Conservation (phyloP, 768 basidiomycete genomes). For the Termitomyces sp. region DNA sequence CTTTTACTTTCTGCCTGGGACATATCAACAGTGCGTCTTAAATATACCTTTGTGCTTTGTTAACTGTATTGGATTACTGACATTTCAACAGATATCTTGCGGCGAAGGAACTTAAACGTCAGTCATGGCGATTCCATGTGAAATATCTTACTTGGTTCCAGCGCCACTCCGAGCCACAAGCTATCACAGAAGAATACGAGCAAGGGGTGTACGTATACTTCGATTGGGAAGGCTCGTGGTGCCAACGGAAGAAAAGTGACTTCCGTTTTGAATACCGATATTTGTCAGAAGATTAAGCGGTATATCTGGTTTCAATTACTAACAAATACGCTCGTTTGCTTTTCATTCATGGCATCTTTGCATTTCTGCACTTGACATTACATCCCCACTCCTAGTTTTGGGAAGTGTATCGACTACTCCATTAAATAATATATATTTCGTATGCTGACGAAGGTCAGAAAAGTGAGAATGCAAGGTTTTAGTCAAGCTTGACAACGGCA, state of each 20-base stretch:
- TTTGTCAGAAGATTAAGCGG: constrained; percentile 78
- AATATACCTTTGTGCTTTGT: neutral
- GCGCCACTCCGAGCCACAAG: constrained; percentile 94
- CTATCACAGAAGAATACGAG: constrained; percentile 99
- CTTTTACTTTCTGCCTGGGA: constrained; percentile 96
- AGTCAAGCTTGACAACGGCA: constrained; percentile 83
- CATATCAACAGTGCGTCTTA: constrained; percentile 86
- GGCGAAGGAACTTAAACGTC: constrained; percentile 93
- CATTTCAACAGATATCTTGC: constrained; percentile 69
- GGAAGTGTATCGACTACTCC: constrained; percentile 16
- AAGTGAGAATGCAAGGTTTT: constrained; percentile 22
- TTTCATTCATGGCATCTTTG: constrained; percentile 5
- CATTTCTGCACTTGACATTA: constrained; percentile 8
- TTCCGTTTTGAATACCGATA: constrained; percentile 97
- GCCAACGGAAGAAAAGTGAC: constrained; percentile 95
- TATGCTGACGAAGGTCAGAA: constrained; percentile 3
- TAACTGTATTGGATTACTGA: neutral
- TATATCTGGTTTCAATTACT: neutral
- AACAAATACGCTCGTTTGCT: neutral
- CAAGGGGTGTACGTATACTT: constrained; percentile 99
- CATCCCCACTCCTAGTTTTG: neutral
- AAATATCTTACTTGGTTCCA: constrained; percentile 99
- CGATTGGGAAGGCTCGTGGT: constrained; percentile 99
- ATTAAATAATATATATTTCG: constrained; percentile 17
- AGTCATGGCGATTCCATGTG: constrained; percentile 99